phyloP scores from a whole-genome alignment of 1,284 basidiomycete species.

The Tilletia horrida region DNA sequence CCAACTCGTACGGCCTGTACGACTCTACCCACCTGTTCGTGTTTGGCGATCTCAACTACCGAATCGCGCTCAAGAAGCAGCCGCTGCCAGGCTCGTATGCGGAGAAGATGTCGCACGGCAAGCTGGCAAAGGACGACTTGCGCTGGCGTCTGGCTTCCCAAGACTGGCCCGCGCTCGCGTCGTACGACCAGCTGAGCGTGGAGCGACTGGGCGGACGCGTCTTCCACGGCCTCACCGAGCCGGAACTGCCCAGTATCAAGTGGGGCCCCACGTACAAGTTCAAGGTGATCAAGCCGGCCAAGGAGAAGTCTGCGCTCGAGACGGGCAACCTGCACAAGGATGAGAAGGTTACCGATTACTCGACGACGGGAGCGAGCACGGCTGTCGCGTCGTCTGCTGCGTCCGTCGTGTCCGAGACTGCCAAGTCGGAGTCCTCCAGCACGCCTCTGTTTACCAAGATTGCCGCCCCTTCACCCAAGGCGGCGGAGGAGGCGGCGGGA shows the following conservation, averaged over 20 bases:
- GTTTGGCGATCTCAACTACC: constrained; percentile 55
- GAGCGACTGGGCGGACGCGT: constrained; percentile 34
- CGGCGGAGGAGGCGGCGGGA: constrained; percentile 65
- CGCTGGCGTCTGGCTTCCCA: constrained; percentile 29
- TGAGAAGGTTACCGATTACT: constrained; percentile 1
- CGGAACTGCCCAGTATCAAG: constrained; percentile 30
- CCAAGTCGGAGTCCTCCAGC: constrained; percentile 71
- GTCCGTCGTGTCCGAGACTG: constrained; percentile 69
- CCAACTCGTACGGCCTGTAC: constrained; percentile 44
- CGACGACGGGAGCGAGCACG: neutral
- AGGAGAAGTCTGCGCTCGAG: constrained; percentile 25
- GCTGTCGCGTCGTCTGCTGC: constrained; percentile 37
- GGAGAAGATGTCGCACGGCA: constrained; percentile 13
- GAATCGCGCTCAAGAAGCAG: constrained; percentile 42
- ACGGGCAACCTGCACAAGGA: constrained; percentile 12
- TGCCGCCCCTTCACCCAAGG: constrained; percentile 70
- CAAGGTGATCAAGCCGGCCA: constrained; percentile 29
- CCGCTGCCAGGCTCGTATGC: constrained; percentile 19
- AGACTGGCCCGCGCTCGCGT: constrained; percentile 39
- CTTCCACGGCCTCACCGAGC: constrained; percentile 46
- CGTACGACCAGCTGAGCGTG: constrained; percentile 47
- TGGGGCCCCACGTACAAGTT: constrained; percentile 54
- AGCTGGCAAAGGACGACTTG: constrained; percentile 19
- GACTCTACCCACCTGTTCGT: constrained; percentile 54
- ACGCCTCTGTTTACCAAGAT: constrained; percentile 81